Conservation (phyloP, 306 rosid genomes). For the Ammopiptanthus mongolicus region DNA sequence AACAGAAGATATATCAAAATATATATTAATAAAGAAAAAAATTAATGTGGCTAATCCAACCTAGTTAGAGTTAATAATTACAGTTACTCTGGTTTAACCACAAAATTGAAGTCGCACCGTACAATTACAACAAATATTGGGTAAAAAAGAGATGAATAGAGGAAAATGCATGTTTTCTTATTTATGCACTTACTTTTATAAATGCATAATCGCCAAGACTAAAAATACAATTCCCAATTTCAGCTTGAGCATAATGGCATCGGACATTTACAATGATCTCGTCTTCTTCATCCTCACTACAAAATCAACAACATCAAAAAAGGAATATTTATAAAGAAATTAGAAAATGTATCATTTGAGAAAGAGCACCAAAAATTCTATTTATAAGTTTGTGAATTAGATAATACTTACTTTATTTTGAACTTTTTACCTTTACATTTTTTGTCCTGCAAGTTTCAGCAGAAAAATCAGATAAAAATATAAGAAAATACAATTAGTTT, state of each 20-base stretch:
- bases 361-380: neutral
- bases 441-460: constrained; percentile 56
- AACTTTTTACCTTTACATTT: constrained; percentile 25
- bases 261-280: constrained; percentile 64
- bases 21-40: neutral
- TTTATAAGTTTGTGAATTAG: neutral
- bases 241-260: constrained; percentile 77
- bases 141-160: constrained; percentile 7
- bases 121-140: constrained; percentile 5
- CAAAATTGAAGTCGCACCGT: neutral
- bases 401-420: constrained; percentile 55
- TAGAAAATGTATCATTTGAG: constrained; percentile 3
- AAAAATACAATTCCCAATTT: constrained; percentile 42
- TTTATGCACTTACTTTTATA: constrained; percentile 50
- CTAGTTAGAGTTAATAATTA: neutral
- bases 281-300: constrained; percentile 74
- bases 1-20: neutral
- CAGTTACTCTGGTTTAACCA: neutral
- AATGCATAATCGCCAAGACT: constrained; percentile 84
- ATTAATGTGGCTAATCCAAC: neutral
- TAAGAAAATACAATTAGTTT: neutral
- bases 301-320: constrained; percentile 21
- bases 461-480: constrained; percentile 17
- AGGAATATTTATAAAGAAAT: neutral
- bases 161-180: neutral